phyloP scores from a whole-genome alignment of 2,329 filamentous ascomycete genomes.

The Phoma sp. region DNA sequence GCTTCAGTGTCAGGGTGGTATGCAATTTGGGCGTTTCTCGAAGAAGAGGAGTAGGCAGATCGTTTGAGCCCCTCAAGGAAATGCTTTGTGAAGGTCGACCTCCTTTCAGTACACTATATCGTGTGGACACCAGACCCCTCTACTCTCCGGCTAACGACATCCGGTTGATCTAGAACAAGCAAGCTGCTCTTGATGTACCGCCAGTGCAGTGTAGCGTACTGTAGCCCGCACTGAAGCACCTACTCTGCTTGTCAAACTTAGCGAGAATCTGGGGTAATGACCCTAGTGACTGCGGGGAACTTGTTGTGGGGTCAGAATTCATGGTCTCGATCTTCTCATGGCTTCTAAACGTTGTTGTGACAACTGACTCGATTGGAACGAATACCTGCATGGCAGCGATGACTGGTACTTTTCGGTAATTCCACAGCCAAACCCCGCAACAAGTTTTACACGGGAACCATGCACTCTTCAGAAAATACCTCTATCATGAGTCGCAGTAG shows the following conservation, averaged over 20 bases:
- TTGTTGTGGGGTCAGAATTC: constrained; percentile 2
- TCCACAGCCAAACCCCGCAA: constrained; percentile 22
- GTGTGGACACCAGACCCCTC: constrained; percentile 1
- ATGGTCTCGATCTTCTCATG: constrained; percentile 12
- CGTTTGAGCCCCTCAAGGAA: not conserved
- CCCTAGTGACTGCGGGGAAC: constrained; percentile 34
- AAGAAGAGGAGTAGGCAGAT: not conserved
- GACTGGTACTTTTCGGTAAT: constrained; percentile 24
- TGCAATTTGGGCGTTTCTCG: no score
- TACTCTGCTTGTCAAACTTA: constrained; percentile 18
- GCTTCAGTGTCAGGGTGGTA: not conserved
- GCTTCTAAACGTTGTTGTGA: constrained; percentile 1
- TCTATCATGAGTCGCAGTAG: constrained; percentile 15
- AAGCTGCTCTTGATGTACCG: constrained; percentile 1
- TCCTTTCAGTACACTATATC: constrained; percentile 5
- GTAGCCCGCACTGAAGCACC: constrained; percentile 4
- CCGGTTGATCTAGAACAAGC: constrained; percentile 13
- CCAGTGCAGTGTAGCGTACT: not conserved
- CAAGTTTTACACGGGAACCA: not conserved
- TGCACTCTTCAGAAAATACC: constrained; percentile 8
- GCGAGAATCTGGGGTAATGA: constrained; percentile 30
- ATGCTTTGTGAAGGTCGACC: not conserved
- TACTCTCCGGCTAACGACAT: constrained; percentile 11
- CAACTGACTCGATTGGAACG: constrained; percentile 28
- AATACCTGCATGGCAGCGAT: constrained; percentile 1